Evolutionary conservation across 495 filamentous ascomycete species (phyloP).

Genomic region (Cercophora newfieldiana): DNA sequence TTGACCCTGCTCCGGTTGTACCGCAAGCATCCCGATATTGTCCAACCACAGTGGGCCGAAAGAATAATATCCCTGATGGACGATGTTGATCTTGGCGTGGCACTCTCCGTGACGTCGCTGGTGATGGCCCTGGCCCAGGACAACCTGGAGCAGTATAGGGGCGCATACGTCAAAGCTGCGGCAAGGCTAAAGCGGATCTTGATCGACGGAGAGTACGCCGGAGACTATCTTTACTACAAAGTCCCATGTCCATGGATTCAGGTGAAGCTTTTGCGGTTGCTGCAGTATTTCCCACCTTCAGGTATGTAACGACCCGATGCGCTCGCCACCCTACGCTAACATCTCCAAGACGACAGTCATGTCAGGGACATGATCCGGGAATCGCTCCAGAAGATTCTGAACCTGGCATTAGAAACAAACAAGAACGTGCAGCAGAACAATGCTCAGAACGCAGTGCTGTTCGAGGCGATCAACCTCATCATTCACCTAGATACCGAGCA

Average conservation of each 20-base stretch:
- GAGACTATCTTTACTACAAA: conserved; percentile 97
- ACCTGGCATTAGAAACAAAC: conserved; percentile 85
- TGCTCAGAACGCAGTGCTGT: conserved; percentile 95
- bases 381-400: conserved; percentile 84
- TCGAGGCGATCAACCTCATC: conserved; percentile 97
- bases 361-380: conserved; percentile 90
- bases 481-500: conserved; percentile 99
- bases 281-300: conserved; percentile 97
- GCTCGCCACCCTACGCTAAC: conserved; percentile 17
- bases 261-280: conserved; percentile 83
- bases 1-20: conserved; percentile 94
- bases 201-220: conserved; percentile 80
- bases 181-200: conserved; percentile 83
- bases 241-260: conserved; percentile 99
- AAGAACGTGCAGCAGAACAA: conserved; percentile 99
- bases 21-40: conserved; percentile 88
- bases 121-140: conserved; percentile 96
- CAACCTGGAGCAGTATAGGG: conserved; percentile 88
- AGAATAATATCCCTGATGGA: conserved; percentile 98
- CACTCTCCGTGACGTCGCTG: conserved; percentile 91
- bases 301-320: conserved; percentile 53
- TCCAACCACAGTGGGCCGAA: conserved; percentile 96
- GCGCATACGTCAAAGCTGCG: conserved; percentile 90
- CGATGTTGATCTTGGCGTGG: conserved; percentile 91
- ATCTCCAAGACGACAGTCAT: conserved; percentile 77